Evolutionary conservation across 768 basidiomycete genomes (phyloP).

Genomic region (Boletellus emodensis): DNA sequence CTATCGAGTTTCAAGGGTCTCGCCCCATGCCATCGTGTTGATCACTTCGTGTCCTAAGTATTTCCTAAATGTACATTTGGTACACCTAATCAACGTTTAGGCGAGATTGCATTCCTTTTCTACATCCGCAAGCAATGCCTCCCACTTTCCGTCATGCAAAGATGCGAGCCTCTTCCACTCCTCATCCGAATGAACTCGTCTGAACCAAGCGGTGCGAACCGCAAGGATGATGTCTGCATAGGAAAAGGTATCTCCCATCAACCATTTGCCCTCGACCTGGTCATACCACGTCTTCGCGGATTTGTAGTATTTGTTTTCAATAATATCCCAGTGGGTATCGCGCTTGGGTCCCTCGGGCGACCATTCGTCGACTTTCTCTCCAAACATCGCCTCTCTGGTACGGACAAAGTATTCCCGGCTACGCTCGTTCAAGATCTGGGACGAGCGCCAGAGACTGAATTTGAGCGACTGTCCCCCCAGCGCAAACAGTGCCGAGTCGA

Average conservation of each 20-base stretch:
- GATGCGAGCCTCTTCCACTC: slow-evolving; percentile 27
- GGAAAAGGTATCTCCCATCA: slow-evolving; percentile 29
- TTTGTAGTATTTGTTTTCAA: slow-evolving; percentile 12
- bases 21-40: too few relatives aligned
- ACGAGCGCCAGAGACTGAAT: slow-evolving; percentile 19
- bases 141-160: slow-evolving; percentile 28
- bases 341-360: slow-evolving; percentile 33
- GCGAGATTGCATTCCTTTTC: slow-evolving; percentile 24
- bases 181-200: slow-evolving; percentile 16
- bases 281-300: slow-evolving; percentile 20
- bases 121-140: slow-evolving; percentile 19
- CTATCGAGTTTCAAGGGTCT: too few relatives aligned
- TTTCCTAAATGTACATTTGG: too few relatives aligned
- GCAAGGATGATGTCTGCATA: slow-evolving; percentile 32
- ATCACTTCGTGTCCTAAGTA: too few relatives aligned
- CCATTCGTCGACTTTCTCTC: slow-evolving; percentile 38
- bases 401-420: slow-evolving; percentile 38
- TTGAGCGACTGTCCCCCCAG: slow-evolving; percentile 4
- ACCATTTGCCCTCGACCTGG: slow-evolving; percentile 23
- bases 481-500: slow-evolving; percentile 7
- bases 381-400: slow-evolving; percentile 32
- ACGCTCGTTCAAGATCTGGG: slow-evolving; percentile 28
- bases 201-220: slow-evolving; percentile 10
- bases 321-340: slow-evolving; percentile 25
- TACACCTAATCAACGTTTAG: background rate